Conservation (phyloP, 352 stramenopile species). For the Globisporangium mamillatum region DNA sequence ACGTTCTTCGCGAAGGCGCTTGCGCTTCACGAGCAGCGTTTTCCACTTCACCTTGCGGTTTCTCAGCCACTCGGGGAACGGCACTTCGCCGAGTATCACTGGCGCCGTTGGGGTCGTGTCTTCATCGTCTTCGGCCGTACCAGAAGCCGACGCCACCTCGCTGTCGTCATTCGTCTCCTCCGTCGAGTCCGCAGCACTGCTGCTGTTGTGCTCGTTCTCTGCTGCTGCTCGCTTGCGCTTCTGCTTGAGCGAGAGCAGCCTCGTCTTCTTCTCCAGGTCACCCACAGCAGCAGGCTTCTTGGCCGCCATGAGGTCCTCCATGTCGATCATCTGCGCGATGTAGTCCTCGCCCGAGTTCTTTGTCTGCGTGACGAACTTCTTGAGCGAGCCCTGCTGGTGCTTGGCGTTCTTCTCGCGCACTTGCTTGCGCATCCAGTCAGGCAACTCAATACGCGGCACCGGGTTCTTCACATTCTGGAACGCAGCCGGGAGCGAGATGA, state of each 20-base stretch:
- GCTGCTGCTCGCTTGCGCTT: conserved; percentile 18
- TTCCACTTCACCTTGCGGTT: conserved; percentile 82
- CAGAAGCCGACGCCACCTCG: conserved; percentile 1
- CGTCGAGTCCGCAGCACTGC: conserved; percentile 8
- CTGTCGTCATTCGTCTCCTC: conserved; percentile 30
- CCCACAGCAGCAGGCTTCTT: conserved; percentile 20
- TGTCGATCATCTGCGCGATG: conserved; percentile 63
- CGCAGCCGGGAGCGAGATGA: conserved; percentile 98
- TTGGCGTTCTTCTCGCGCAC: conserved; percentile 88
- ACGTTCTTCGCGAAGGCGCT: conserved; percentile 56
- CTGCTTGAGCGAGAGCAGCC: conserved; percentile 10
- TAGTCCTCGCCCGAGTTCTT: conserved; percentile 37
- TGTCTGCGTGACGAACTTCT: conserved; percentile 81
- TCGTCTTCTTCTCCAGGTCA: conserved; percentile 11
- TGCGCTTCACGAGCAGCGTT: conserved; percentile 45
- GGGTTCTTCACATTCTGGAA: conserved; percentile 97
- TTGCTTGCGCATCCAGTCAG: conserved; percentile 95
- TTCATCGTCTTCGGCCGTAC: conserved; percentile 7
- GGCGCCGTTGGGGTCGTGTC: conserved; percentile 8
- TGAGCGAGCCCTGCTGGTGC: conserved; percentile 83
- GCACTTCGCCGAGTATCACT: conserved; percentile 58
- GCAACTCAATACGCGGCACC: conserved; percentile 93
- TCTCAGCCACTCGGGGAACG: conserved; percentile 57
- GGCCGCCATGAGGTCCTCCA: conserved; percentile 49
- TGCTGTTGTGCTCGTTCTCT: conserved; percentile 12